A percentile compares a stretch with the other conserved stretches of the same genome.
Evolutionary conservation across 1,284 basidiomycete genomes (phyloP).

Genomic region (Neonothopanus nambi): DNA sequence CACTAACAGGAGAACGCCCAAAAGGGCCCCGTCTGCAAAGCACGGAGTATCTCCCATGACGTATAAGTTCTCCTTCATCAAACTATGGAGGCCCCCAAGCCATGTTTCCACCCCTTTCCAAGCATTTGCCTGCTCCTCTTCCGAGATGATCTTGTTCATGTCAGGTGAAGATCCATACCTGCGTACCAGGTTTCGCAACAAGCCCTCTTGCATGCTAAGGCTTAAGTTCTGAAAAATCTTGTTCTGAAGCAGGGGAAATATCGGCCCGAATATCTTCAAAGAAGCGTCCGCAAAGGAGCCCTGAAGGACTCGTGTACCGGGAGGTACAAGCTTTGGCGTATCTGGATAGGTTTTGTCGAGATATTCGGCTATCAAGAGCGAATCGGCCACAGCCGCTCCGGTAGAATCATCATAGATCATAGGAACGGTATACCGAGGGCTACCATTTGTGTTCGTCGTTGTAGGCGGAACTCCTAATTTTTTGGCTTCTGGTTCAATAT

Average conservation of each 20-base stretch:
- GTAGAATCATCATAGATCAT: constrained; percentile 20
- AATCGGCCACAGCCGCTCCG: constrained; percentile 27
- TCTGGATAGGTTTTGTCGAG: constrained; percentile 35
- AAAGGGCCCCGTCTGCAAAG: constrained; percentile 34
- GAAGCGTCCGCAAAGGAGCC: constrained; percentile 24
- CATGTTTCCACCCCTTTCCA: constrained; percentile 28
- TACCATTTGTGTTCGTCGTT: constrained; percentile 26
- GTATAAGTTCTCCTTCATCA: constrained; percentile 27
- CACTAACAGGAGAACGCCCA: constrained; percentile 29
- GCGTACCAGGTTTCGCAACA: not conserved
- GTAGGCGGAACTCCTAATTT: constrained; percentile 32
- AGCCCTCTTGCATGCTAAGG: constrained; percentile 16
- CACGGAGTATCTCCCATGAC: constrained; percentile 32
- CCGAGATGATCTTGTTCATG: constrained; percentile 33
- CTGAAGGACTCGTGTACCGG: constrained; percentile 21
- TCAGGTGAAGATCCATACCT: not conserved
- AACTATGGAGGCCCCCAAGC: constrained; percentile 22
- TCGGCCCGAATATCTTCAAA: constrained; percentile 16
- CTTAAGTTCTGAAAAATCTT: constrained; percentile 20
- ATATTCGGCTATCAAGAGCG: constrained; percentile 31
- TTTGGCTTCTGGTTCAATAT: constrained; percentile 32
- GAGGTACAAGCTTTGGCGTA: constrained; percentile 19
- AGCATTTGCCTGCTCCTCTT: constrained; percentile 24
- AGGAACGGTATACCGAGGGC: constrained; percentile 33
- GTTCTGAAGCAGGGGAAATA: constrained; percentile 26